Percentiles rank a stretch among this genome's conserved stretches.
phyloP scores from a whole-genome alignment of 2,329 filamentous ascomycete genomes.

The Talaromyces pinophilus region DNA sequence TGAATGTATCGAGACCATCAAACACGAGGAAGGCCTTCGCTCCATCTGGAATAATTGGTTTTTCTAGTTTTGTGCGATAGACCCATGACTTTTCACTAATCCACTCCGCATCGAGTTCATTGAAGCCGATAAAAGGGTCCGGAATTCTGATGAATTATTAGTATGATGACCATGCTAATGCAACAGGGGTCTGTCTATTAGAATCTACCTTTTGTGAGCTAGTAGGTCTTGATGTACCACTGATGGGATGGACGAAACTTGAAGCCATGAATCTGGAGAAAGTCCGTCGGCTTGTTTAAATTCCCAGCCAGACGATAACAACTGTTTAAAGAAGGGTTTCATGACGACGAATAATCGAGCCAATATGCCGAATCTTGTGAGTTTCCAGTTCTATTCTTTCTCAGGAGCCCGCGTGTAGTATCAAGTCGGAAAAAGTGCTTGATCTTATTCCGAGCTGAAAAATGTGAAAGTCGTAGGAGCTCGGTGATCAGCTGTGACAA shows the following conservation, averaged over 20 bases:
- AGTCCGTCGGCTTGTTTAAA: conserved; percentile 20
- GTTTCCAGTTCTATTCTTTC: background rate
- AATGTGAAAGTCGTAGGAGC: background rate
- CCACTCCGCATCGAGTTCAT: conserved; percentile 36
- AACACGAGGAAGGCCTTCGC: conserved; percentile 59
- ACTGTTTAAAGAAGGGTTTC: conserved; percentile 5
- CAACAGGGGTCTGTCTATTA: background rate
- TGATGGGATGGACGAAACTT: conserved; percentile 42
- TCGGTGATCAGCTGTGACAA: background rate
- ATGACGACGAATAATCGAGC: background rate
- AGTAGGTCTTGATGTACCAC: conserved; percentile 47
- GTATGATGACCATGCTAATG: background rate
- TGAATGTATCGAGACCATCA: conserved; percentile 78
- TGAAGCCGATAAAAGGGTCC: conserved; percentile 33
- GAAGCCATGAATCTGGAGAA: conserved; percentile 37
- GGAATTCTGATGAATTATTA: conserved; percentile 66
- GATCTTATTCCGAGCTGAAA: background rate
- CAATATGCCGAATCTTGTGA: background rate
- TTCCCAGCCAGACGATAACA: conserved; percentile 7
- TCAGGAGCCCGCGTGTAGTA: background rate
- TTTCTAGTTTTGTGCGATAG: conserved; percentile 13
- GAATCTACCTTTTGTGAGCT: conserved; percentile 39
- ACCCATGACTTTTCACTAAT: conserved; percentile 57
- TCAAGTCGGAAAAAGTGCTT: background rate
- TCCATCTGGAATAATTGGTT: conserved; percentile 1